Conservation (phyloP, 495 filamentous ascomycete genomes). For the Tricharina praecox region DNA sequence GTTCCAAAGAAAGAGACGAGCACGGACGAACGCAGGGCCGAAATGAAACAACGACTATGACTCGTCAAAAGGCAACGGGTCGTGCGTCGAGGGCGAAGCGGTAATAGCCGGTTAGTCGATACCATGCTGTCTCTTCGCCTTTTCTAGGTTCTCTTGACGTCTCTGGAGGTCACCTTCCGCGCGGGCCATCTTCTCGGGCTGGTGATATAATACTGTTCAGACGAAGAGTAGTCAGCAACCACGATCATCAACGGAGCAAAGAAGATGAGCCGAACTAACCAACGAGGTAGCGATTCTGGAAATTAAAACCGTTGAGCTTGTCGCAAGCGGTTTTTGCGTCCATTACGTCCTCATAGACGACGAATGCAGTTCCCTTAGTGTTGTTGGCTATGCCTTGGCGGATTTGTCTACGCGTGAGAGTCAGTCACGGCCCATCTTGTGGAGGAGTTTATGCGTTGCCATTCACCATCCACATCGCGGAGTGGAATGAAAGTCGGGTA, state of each 20-base stretch:
- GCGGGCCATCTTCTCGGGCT: slow-evolving; percentile 90
- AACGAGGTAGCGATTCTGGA: slow-evolving; percentile 97
- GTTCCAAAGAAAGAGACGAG: too few species aligned
- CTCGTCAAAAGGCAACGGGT: too few species aligned
- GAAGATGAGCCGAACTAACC: slow-evolving; percentile 41
- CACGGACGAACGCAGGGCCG: too few species aligned
- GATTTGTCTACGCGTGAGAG: slow-evolving; percentile 54
- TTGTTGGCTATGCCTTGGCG: slow-evolving; percentile 94
- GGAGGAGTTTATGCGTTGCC: too few species aligned
- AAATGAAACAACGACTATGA: too few species aligned
- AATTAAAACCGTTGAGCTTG: slow-evolving; percentile 99
- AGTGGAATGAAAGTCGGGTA: too few species aligned
- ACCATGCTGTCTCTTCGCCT: slow-evolving; percentile 89
- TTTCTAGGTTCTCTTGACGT: slow-evolving; percentile 92
- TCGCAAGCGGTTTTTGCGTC: slow-evolving; percentile 97
- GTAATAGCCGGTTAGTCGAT: slow-evolving; percentile 58
- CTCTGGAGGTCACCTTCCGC: slow-evolving; percentile 88
- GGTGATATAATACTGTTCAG: slow-evolving; percentile 76
- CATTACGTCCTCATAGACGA: slow-evolving; percentile 98
- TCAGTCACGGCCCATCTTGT: too few species aligned
- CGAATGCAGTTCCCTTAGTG: slow-evolving; percentile 95
- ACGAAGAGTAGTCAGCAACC: background rate
- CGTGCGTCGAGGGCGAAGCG: too few species aligned
- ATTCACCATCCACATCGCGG: too few species aligned
- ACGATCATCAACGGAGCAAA: background rate